Evolutionary conservation across 345 rosid genomes (phyloP).

Genomic region (Alliaria petiolata): DNA sequence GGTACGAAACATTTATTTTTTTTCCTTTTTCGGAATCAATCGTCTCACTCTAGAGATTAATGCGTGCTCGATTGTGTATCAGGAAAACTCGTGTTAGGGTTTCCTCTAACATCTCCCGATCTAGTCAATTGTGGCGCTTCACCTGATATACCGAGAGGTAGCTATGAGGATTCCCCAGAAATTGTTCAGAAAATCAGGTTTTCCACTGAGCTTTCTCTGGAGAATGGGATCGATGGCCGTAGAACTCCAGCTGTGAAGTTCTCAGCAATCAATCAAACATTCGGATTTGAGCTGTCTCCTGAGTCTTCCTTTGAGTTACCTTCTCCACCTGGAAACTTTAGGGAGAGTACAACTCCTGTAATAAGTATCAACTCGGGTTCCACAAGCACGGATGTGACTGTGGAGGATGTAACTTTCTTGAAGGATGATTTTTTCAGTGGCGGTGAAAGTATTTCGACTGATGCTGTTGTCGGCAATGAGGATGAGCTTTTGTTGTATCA

Average conservation of each 20-base stretch:
- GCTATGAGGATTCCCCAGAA: slow-evolving; percentile 47
- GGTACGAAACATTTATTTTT: background rate
- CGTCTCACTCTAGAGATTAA: background rate
- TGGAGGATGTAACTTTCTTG: slow-evolving; percentile 33
- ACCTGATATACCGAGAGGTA: slow-evolving; percentile 50
- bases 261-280: slow-evolving; percentile 59
- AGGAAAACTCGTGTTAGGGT: slow-evolving; percentile 64
- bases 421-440: slow-evolving; percentile 43
- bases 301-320: slow-evolving; percentile 83
- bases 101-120: slow-evolving; percentile 67
- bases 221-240: slow-evolving; percentile 53
- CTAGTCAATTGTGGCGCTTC: slow-evolving; percentile 69
- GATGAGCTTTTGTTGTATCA: slow-evolving; percentile 38
- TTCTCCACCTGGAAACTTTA: slow-evolving; percentile 28
- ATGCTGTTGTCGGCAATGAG: slow-evolving; percentile 32
- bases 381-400: slow-evolving; percentile 20
- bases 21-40: background rate
- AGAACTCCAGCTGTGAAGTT: slow-evolving; percentile 56
- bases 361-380: slow-evolving; percentile 48
- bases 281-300: slow-evolving; percentile 52
- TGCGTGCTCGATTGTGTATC: slow-evolving; percentile 10
- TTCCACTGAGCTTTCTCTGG: slow-evolving; percentile 72
- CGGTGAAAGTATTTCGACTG: slow-evolving; percentile 41
- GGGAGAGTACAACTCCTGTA: slow-evolving; percentile 20
- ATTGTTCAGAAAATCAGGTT: slow-evolving; percentile 24